Evolutionary conservation across 2,329 filamentous ascomycete genomes (phyloP).

Genomic region (Ophiocordyceps camponoti-floridani): DNA sequence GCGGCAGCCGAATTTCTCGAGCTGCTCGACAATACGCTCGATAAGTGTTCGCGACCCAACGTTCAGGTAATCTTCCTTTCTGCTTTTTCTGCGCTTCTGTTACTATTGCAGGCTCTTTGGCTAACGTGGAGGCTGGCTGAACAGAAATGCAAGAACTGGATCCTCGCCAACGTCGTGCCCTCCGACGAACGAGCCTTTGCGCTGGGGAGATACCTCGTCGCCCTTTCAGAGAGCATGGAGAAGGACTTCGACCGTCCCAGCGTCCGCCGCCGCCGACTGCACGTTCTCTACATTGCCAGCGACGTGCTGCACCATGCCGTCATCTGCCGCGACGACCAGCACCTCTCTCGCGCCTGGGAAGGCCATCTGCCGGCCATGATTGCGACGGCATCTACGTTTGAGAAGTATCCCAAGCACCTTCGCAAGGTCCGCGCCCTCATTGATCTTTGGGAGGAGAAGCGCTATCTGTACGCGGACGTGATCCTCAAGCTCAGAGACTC

Average conservation of each 20-base stretch:
- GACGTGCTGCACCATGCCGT: constrained; percentile 59
- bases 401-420: constrained; percentile 46
- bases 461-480: constrained; percentile 38
- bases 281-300: constrained; percentile 62
- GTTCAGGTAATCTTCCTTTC: constrained; percentile 62
- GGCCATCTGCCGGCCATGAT: constrained; percentile 44
- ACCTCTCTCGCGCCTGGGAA: constrained; percentile 39
- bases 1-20: constrained; percentile 53
- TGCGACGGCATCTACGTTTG: constrained; percentile 35
- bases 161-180: constrained; percentile 50
- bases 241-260: constrained; percentile 25
- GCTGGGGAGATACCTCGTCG: constrained; percentile 59
- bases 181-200: constrained; percentile 48
- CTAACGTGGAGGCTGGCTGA: constrained; percentile 1
- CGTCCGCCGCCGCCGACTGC: constrained; percentile 49
- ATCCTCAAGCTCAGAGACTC: constrained; percentile 41
- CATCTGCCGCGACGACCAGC: constrained; percentile 28
- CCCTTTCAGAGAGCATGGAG: constrained; percentile 35
- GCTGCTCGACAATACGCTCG: constrained; percentile 44
- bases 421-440: constrained; percentile 47
- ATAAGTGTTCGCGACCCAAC: constrained; percentile 60
- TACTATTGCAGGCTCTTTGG: background rate
- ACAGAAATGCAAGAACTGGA: constrained; percentile 79
- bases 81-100: background rate
- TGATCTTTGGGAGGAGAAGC: constrained; percentile 49